Percentiles rank a stretch among this genome's conserved stretches.
phyloP scores from a whole-genome alignment of 2,329 filamentous ascomycete genomes.

The Paecilomyces formosus region DNA sequence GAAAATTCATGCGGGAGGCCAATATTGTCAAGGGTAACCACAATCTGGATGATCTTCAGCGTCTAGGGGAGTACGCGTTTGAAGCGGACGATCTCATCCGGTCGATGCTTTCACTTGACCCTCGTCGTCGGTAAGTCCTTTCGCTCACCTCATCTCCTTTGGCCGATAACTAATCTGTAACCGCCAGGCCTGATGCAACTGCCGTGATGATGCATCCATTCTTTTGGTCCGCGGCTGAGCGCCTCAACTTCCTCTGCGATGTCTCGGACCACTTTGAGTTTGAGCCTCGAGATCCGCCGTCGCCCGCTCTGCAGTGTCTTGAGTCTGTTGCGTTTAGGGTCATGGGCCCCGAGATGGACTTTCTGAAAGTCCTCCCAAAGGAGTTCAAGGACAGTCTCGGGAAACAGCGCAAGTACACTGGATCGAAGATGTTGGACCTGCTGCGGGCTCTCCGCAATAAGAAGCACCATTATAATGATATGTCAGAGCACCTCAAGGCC shows the following conservation, averaged over 20 bases:
- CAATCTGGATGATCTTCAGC: constrained; percentile 62
- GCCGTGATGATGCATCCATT: constrained; percentile 90
- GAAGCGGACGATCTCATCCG: constrained; percentile 83
- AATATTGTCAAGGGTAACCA: constrained; percentile 91
- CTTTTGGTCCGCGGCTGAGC: constrained; percentile 88
- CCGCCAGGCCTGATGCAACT: constrained; percentile 57
- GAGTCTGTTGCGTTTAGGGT: constrained; percentile 42
- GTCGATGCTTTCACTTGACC: constrained; percentile 66
- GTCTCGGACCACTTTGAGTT: constrained; percentile 96
- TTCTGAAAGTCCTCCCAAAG: constrained; percentile 66
- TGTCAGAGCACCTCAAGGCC: constrained; percentile 70
- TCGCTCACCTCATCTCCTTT: neutral
- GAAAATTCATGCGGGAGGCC: constrained; percentile 90
- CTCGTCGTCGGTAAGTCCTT: constrained; percentile 46
- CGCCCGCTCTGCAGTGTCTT: constrained; percentile 54
- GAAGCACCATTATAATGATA: constrained; percentile 95
- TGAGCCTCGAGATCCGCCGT: constrained; percentile 77
- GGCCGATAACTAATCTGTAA: constrained; percentile 9
- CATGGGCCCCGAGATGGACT: constrained; percentile 59
- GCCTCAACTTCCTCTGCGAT: constrained; percentile 87
- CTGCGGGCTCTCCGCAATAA: constrained; percentile 88
- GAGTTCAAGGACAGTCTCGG: constrained; percentile 84
- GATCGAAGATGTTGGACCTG: constrained; percentile 73
- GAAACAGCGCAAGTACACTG: constrained; percentile 92
- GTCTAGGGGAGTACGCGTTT: constrained; percentile 72